These are phyloP conservation scores for Beta corolliflora DNA, from an alignment of 179 eudicot species.

Conservation along the genomic window DNA sequence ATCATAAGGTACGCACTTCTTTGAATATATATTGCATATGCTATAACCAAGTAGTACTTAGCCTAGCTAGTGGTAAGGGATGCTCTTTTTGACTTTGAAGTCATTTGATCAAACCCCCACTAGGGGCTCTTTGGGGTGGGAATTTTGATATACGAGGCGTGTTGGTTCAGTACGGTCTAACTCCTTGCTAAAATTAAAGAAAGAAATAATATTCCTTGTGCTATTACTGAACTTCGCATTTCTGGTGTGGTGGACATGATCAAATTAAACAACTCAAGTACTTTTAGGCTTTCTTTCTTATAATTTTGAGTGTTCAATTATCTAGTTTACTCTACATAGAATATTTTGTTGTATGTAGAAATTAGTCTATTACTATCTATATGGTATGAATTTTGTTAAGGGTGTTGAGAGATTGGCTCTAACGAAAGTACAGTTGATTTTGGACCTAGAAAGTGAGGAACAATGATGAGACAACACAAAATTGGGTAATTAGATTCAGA, in stretches of 20 bases:
- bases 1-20: conserved; percentile 64
- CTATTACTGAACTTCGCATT: too few relatives aligned
- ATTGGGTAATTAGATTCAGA: not conserved
- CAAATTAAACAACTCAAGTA: not conserved
- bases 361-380: too few relatives aligned
- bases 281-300: not conserved
- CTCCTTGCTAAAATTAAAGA: too few relatives aligned
- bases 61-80: too few relatives aligned
- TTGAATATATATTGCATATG: not conserved
- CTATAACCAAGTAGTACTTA: not conserved
- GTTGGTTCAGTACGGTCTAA: too few relatives aligned
- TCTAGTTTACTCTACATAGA: too few relatives aligned
- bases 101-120: too few relatives aligned
- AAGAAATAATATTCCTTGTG: too few relatives aligned
- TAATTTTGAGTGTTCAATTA: not conserved
- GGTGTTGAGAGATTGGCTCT: not conserved
- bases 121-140: too few relatives aligned
- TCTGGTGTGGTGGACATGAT: not conserved
- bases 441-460: not conserved
- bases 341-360: not conserved
- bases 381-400: not conserved
- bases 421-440: not conserved
- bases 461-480: not conserved
- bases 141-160: too few relatives aligned
- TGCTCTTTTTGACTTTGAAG: too few relatives aligned